Evolutionary conservation across 352 stramenopile species (phyloP), one percentile per base, ranked within the genome.

Genomic region (Pythium graminicola): DNA sequence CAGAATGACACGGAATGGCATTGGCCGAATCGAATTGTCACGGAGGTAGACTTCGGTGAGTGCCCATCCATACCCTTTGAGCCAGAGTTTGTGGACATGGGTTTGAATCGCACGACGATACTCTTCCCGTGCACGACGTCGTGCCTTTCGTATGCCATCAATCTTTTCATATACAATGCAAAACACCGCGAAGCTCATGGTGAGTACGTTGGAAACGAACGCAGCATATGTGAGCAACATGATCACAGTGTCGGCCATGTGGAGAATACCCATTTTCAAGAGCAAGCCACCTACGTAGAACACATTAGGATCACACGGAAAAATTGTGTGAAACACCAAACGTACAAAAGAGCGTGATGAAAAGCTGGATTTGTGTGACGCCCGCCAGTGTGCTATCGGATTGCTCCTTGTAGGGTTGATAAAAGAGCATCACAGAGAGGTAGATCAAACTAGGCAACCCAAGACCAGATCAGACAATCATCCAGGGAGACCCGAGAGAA

Each of bases 281-380:
- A 87, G 72, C 39, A 87, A 57, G 6, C 76, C 76, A 39, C 76
- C 76, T 87, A 36, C 48, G 9, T n/a, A 33, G 13, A 4, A 49
- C 35, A n/a, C 27, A 33, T 22, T 4, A 46, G 29, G 29, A 43
- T 53, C 11, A 23, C 27, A 29, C n/a, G 17, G 24, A 31, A 19
- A 28, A 16, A 38, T 13, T 50, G 33, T 26, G 17, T 16, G 5
- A 24, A 16, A 33, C 2, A 52, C 39, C 41, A 22, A 23, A 69
- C 72, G 43, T 64, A 89, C 79, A 86, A 31, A 90, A 90, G 6
- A 90, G 60, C 17, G 76, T 86, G 64, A 88, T 57, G 59, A 88
- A 90, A 32, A 90, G 65, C 56, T 90, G 74, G 51, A 90, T 85
- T 28, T 90, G 72, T 19, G 70, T 79, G 38, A 85, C 54, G 7